phyloP scores from a whole-genome alignment of 306 rosid species.

The Vicia faba region DNA sequence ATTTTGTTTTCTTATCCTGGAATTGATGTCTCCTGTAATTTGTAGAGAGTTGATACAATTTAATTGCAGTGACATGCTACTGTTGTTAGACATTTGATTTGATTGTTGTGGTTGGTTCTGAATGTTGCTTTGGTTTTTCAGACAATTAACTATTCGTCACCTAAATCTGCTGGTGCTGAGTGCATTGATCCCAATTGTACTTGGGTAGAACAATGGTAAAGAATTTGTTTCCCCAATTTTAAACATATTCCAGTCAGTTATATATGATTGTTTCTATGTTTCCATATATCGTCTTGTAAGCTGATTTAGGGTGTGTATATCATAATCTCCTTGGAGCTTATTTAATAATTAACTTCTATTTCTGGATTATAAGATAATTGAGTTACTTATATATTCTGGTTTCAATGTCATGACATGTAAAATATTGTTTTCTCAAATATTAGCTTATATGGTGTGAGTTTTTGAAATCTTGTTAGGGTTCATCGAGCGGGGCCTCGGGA shows the following conservation, averaged over 20 bases:
- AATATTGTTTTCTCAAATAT: slow-evolving; percentile 1
- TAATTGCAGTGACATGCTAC: slow-evolving; percentile 30
- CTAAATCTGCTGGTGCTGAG: slow-evolving; percentile 93
- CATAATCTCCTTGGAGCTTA: too few relatives aligned
- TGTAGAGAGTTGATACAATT: background rate
- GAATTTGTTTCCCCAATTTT: slow-evolving; percentile 20
- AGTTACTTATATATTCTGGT: slow-evolving; percentile 12
- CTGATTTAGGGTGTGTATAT: too few relatives aligned
- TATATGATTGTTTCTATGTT: slow-evolving; percentile 1
- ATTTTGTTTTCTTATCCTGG: slow-evolving; percentile 9
- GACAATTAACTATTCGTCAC: slow-evolving; percentile 88
- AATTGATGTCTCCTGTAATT: too few relatives aligned
- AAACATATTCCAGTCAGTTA: slow-evolving; percentile 10
- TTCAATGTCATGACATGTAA: slow-evolving; percentile 2
- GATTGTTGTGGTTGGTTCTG: slow-evolving; percentile 7
- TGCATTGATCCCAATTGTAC: slow-evolving; percentile 91
- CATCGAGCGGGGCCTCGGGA: slow-evolving; percentile 99
- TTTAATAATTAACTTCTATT: too few relatives aligned
- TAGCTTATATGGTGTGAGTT: slow-evolving; percentile 7
- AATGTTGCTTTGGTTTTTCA: slow-evolving; percentile 47
- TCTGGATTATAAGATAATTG: too few relatives aligned
- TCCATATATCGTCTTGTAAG: background rate
- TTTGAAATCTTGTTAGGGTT: slow-evolving; percentile 62
- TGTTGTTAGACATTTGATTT: background rate
- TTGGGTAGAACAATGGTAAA: slow-evolving; percentile 98